A percentile compares a stretch with the other conserved stretches of the same genome.
phyloP scores from a whole-genome alignment of 78 protist genomes.

The Cavenderia fasciculata region DNA sequence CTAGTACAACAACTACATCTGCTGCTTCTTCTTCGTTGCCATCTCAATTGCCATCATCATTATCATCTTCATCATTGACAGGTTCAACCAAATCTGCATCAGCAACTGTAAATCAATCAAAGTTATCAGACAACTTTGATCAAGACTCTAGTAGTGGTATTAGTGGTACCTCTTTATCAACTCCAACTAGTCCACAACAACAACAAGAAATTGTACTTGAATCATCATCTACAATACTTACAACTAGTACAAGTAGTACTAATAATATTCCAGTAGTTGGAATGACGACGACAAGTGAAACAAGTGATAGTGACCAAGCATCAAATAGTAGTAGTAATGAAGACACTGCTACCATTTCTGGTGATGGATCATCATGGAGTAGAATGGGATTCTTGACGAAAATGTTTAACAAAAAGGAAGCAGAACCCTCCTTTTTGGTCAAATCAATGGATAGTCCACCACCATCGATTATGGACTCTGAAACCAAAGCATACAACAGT shows the following conservation, averaged over 20 bases:
- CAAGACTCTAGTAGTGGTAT: not conserved
- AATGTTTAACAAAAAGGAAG: slow-evolving; percentile 34
- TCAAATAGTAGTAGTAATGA: too few relatives aligned
- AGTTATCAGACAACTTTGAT: not conserved
- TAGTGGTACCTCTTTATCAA: slow-evolving; percentile 37
- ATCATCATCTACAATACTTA: too few relatives aligned
- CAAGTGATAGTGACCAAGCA: too few relatives aligned
- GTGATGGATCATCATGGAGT: slow-evolving; percentile 30
- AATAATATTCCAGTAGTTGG: slow-evolving; percentile 7
- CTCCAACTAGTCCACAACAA: not conserved
- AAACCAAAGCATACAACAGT: not conserved
- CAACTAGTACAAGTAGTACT: too few relatives aligned
- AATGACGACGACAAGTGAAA: not conserved
- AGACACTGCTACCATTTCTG: too few relatives aligned
- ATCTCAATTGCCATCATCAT: not conserved
- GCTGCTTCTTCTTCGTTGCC: not conserved
- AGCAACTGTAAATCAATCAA: not conserved
- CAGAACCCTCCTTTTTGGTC: not conserved
- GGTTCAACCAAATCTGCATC: not conserved
- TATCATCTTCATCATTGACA: slow-evolving; percentile 18
- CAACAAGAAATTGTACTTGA: too few relatives aligned
- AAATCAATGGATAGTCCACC: not conserved
- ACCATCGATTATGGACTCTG: not conserved
- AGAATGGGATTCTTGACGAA: slow-evolving; percentile 41
- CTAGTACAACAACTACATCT: not conserved